Evolutionary conservation across 768 basidiomycete genomes (phyloP), one percentile per base, ranked within the genome.

Genomic region (Scleroderma bovista): DNA sequence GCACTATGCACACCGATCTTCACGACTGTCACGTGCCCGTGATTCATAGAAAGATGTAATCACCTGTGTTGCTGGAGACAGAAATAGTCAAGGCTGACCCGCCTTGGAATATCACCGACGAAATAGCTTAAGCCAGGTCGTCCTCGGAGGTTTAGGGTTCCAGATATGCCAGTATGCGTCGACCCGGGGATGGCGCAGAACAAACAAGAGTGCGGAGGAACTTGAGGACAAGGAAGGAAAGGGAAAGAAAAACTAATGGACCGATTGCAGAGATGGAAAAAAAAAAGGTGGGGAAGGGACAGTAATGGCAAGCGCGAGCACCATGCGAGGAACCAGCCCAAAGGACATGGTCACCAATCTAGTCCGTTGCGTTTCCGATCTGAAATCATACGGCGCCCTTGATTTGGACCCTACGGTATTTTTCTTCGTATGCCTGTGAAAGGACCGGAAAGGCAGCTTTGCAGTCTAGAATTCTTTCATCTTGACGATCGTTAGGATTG

Each of bases 331-430:
- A 29, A 26, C 34, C 34, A 42, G 23, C 22, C 41, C 23, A 22
- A 5, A 22, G 23, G 23, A 23, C 34, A 36, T 5, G 12, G 34
- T 7, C 41, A 42, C 24, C 23, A 42, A 24, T 42, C 40, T 26
- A 26, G 11, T 42, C 41, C 16, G 17, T 26, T 29, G 26, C 26
- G 26, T 22, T 16, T 29, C 26, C 26, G 40, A 10, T 20, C 29
- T n/a, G 54, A 49, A 33, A 42, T 65, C 74, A 93, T 70, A 95
- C 87, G 63, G 93, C 92, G 58, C 95, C 95, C 74, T 83, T 93
- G 69, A 98, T 91, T 60, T 81, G 82, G 51, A 96, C 83, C 66
- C 85, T 90, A 56, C 86, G 78, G 65, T 91, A 92, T 69, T 86
- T 93, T 59, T 83, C 80, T 59, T 89, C 88, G 63, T 84, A 81